A percentile compares a stretch with the other conserved stretches of the same genome.
Evolutionary conservation across 164 flowering plant genomes (phyloP).

Genomic region (Liriodendron chinense): DNA sequence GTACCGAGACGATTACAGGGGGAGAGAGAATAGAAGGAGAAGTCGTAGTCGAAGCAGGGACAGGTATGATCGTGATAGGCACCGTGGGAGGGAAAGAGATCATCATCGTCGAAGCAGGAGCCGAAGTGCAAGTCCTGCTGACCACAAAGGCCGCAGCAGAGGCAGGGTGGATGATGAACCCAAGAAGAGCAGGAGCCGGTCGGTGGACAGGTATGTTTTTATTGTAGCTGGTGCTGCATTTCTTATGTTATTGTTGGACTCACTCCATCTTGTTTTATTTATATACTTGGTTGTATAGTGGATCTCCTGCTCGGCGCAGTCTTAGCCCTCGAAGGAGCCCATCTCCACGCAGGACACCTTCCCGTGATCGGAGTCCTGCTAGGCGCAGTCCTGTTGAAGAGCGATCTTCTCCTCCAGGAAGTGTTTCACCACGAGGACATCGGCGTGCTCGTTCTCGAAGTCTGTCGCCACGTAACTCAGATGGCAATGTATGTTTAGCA

Average conservation of each 20-base stretch:
- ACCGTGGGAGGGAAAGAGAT: constrained; percentile 64
- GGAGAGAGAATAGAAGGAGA: constrained; percentile 43
- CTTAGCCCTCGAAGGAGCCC: constrained; percentile 47
- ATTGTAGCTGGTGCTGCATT: background rate
- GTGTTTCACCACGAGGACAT: constrained; percentile 54
- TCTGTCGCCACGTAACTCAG: constrained; percentile 51
- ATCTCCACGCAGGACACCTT: constrained; percentile 42
- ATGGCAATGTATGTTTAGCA: constrained; percentile 41
- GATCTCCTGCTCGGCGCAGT: constrained; percentile 16
- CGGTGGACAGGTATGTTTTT: constrained; percentile 47
- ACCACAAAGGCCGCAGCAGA: constrained; percentile 52
- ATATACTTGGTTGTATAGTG: constrained; percentile 21
- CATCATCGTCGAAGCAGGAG: constrained; percentile 68
- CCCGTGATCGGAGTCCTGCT: constrained; percentile 48
- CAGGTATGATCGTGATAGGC: constrained; percentile 63
- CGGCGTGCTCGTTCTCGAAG: constrained; percentile 48
- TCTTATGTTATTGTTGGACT: background rate
- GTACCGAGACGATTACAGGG: constrained; percentile 37
- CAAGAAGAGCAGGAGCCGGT: constrained; percentile 51
- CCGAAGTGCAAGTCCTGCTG: constrained; percentile 72
- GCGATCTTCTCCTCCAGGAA: constrained; percentile 44
- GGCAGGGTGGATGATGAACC: constrained; percentile 57
- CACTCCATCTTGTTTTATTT: background rate
- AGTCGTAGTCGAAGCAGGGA: constrained; percentile 83
- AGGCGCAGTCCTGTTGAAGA: constrained; percentile 27